phyloP scores from a whole-genome alignment of 1,139 yeast species.

The Suhomyces wounanorum region DNA sequence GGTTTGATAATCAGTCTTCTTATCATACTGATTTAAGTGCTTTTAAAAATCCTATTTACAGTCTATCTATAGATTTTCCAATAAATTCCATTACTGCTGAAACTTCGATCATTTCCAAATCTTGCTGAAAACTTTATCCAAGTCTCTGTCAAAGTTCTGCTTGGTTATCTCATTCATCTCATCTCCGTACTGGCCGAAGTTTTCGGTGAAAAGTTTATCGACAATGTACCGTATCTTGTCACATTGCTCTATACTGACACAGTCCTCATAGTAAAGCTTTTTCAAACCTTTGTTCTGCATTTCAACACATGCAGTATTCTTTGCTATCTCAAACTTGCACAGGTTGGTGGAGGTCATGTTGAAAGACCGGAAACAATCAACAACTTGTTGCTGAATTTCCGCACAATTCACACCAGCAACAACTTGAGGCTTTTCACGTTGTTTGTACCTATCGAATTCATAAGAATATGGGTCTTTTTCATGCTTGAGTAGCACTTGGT shows the following conservation, averaged over 20 bases:
- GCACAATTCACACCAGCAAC: conserved; percentile 44
- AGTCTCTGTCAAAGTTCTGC: conserved; percentile 30
- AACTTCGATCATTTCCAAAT: conserved; percentile 33
- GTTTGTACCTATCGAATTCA: conserved; percentile 38
- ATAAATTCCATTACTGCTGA: neutral
- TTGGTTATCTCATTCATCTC: conserved; percentile 29
- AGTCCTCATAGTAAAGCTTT: conserved; percentile 40
- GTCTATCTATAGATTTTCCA: neutral
- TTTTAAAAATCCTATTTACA: neutral
- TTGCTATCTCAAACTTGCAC: conserved; percentile 34
- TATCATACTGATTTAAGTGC: neutral
- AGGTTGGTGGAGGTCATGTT: conserved; percentile 27
- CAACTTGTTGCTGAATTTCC: conserved; percentile 41
- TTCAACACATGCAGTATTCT: conserved; percentile 34
- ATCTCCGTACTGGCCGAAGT: conserved; percentile 46
- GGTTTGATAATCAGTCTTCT: neutral
- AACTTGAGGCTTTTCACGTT: conserved; percentile 25
- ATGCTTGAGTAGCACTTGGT: conserved; percentile 26
- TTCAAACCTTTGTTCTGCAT: conserved; percentile 40
- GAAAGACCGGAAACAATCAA: conserved; percentile 42
- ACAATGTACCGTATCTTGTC: conserved; percentile 38
- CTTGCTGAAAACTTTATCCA: conserved; percentile 36
- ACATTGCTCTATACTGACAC: conserved; percentile 43
- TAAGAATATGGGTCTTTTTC: conserved; percentile 23
- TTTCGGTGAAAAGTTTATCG: conserved; percentile 39